Conservation (phyloP, 768 basidiomycete genomes). For the Leccinum pellstonianum region DNA sequence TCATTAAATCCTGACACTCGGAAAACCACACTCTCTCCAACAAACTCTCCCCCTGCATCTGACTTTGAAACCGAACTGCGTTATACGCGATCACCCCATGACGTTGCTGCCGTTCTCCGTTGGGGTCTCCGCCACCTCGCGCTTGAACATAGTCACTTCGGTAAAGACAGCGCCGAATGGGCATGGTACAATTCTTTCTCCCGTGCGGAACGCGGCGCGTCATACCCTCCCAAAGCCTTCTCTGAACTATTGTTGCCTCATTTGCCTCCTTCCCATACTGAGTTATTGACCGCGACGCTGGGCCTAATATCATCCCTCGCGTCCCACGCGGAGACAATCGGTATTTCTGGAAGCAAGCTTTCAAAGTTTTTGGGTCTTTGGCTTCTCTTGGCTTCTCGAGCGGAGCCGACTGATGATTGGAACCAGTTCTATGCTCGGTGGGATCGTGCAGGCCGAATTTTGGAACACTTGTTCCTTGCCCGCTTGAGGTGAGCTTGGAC, state of each 20-base stretch:
- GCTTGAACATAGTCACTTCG: constrained; percentile 59
- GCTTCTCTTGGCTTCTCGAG: constrained; percentile 54
- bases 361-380: constrained; percentile 73
- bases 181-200: constrained; percentile 69
- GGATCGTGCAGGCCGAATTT: constrained; percentile 67
- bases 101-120: constrained; percentile 75
- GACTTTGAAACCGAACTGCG: constrained; percentile 65
- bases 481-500: constrained; percentile 55
- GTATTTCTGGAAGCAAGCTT: constrained; percentile 76
- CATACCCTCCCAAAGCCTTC: constrained; percentile 65
- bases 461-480: constrained; percentile 77
- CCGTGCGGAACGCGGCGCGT: constrained; percentile 53
- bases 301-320: constrained; percentile 69
- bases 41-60: constrained; percentile 44
- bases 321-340: constrained; percentile 67
- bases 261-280: constrained; percentile 55
- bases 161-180: constrained; percentile 51
- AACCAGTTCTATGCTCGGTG: constrained; percentile 66
- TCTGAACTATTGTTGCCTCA: constrained; percentile 59
- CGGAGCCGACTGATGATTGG: constrained; percentile 58
- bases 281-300: constrained; percentile 56
- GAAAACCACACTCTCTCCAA: constrained; percentile 50
- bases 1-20: constrained; percentile 52
- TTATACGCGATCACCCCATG: constrained; percentile 67
- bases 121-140: constrained; percentile 79